Percentiles rank a stretch among this genome's conserved stretches.
These are phyloP conservation scores for Helotiales sp. DNA, from an alignment of 2,329 filamentous ascomycete species.

Conservation along the genomic window DNA sequence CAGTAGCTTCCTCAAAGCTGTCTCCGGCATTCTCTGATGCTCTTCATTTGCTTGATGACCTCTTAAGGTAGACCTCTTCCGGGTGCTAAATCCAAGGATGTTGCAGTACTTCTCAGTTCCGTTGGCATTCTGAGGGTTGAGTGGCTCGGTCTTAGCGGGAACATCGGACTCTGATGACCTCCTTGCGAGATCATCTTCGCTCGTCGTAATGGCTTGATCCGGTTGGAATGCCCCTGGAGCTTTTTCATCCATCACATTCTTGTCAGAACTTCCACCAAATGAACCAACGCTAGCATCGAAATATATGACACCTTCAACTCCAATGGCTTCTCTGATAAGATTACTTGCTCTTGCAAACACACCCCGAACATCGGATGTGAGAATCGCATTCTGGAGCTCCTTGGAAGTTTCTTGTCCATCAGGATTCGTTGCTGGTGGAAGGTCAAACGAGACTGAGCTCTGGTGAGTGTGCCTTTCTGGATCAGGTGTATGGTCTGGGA, in stretches of 20 bases:
- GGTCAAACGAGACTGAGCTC: slow-evolving; percentile 27
- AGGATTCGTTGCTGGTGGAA: slow-evolving; percentile 15
- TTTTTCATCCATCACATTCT: slow-evolving; percentile 25
- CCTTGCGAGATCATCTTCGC: slow-evolving; percentile 28
- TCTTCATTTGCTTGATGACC: slow-evolving; percentile 25
- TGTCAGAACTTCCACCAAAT: slow-evolving; percentile 29
- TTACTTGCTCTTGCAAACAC: slow-evolving; percentile 33
- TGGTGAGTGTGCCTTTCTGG: slow-evolving; percentile 15
- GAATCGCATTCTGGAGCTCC: slow-evolving; percentile 27
- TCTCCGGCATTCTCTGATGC: slow-evolving; percentile 26
- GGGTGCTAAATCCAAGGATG: slow-evolving; percentile 33
- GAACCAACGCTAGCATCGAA: slow-evolving; percentile 33
- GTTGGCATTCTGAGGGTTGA: neutral
- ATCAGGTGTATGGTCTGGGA: slow-evolving; percentile 18
- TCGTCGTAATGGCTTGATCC: slow-evolving; percentile 23
- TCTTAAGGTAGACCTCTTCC: slow-evolving; percentile 28
- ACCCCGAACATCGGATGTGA: slow-evolving; percentile 30
- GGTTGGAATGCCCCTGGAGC: slow-evolving; percentile 27
- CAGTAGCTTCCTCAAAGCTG: slow-evolving; percentile 29
- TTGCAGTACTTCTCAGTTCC: slow-evolving; percentile 26
- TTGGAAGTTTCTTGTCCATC: slow-evolving; percentile 17
- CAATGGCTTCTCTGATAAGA: slow-evolving; percentile 35
- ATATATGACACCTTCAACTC: slow-evolving; percentile 33
- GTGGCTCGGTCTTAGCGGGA: slow-evolving; percentile 2
- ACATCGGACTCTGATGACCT: slow-evolving; percentile 12